phyloP scores from a whole-genome alignment of 1,284 basidiomycete genomes.

The Malassezia dermatis region DNA sequence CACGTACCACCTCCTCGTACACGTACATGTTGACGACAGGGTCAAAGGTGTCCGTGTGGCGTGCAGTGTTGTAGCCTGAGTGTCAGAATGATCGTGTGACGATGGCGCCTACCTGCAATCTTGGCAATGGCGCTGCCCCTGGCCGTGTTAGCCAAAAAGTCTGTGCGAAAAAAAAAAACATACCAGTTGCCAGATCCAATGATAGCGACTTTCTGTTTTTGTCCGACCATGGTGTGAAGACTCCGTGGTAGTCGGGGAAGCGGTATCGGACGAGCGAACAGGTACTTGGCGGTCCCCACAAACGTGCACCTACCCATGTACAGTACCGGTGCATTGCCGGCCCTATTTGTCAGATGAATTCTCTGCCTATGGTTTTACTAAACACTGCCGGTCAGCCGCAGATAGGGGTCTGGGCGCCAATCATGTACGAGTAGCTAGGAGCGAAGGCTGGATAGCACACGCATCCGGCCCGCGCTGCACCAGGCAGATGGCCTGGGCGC shows the following conservation, averaged over 20 bases:
- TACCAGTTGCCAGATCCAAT: slow-evolving; percentile 51
- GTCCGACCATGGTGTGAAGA: slow-evolving; percentile 16
- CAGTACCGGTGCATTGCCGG: not conserved
- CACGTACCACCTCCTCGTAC: slow-evolving; percentile 34
- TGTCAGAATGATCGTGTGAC: not conserved
- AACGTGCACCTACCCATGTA: not conserved
- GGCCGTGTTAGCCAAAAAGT: not conserved
- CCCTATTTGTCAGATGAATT: not conserved
- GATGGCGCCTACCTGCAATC: slow-evolving; percentile 49
- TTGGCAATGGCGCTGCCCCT: slow-evolving; percentile 56
- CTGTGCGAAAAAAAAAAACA: not conserved
- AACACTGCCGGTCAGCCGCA: not conserved
- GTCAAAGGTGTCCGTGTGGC: slow-evolving; percentile 48
- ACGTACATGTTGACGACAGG: slow-evolving; percentile 40
- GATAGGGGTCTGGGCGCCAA: not conserved
- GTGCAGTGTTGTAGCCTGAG: slow-evolving; percentile 49
- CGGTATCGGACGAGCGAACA: not conserved
- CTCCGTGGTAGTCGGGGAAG: not conserved
- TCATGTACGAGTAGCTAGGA: not conserved
- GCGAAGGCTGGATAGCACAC: not conserved
- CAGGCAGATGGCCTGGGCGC: not conserved
- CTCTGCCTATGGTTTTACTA: not conserved
- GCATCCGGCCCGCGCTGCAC: not conserved
- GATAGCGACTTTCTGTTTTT: slow-evolving; percentile 54
- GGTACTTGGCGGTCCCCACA: not conserved